Percentiles rank a stretch among this genome's conserved stretches.
phyloP scores from a whole-genome alignment of 805 yeast species.

The Zygosaccharomyces lentus region DNA sequence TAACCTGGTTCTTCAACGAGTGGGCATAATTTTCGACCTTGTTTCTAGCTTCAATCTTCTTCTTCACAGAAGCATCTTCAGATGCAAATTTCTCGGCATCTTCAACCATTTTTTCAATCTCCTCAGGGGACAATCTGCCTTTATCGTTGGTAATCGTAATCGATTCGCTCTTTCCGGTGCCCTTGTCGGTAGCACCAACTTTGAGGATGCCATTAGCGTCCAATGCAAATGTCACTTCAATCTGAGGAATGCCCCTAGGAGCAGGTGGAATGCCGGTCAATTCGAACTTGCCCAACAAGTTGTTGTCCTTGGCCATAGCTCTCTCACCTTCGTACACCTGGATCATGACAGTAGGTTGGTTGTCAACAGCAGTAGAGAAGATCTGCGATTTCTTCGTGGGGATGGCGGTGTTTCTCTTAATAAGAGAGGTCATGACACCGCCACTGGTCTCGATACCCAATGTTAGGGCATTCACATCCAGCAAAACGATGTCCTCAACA shows the following conservation, averaged over 20 bases:
- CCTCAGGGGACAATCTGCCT: constrained; percentile 90
- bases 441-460: constrained; percentile 96
- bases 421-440: constrained; percentile 94
- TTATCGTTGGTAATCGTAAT: constrained; percentile 90
- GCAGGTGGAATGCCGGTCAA: constrained; percentile 97
- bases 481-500: constrained; percentile 80
- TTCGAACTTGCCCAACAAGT: constrained; percentile 94
- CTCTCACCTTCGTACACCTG: constrained; percentile 97
- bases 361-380: constrained; percentile 93
- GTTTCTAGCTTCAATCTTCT: constrained; percentile 85
- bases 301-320: constrained; percentile 90
- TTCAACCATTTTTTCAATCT: constrained; percentile 94
- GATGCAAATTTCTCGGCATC: constrained; percentile 95
- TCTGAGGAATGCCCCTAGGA: constrained; percentile 98
- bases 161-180: constrained; percentile 88
- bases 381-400: constrained; percentile 95
- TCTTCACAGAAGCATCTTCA: constrained; percentile 79
- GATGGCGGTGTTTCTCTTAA: constrained; percentile 90
- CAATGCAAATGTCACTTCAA: constrained; percentile 94
- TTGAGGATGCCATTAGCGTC: constrained; percentile 97
- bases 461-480: constrained; percentile 92
- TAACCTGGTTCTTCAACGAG: constrained; percentile 67
- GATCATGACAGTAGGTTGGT: constrained; percentile 91
- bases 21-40: constrained; percentile 84
- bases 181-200: constrained; percentile 91